These are phyloP conservation scores for Fusarium humuli DNA, from an alignment of 2,329 filamentous ascomycete genomes.

Conservation along the genomic window DNA sequence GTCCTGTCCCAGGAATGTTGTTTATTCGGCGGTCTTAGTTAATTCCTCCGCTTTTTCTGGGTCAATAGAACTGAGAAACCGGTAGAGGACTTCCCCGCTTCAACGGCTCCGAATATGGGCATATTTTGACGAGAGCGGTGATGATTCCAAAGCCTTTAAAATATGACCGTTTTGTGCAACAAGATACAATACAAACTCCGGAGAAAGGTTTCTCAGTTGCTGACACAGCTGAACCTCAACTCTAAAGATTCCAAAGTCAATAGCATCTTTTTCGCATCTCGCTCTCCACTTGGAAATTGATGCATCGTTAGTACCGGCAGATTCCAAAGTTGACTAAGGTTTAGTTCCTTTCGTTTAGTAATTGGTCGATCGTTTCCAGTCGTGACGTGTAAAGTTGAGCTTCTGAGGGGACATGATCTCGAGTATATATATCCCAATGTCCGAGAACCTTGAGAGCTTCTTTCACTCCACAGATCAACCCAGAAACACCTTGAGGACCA, in stretches of 20 bases:
- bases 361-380: not conserved
- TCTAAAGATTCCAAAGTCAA: not conserved
- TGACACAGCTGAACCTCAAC: not conserved
- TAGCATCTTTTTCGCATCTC: not conserved
- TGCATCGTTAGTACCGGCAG: not conserved
- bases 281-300: conserved; percentile 16
- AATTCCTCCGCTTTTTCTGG: conserved; percentile 24
- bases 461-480: conserved; percentile 26
- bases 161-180: not conserved
- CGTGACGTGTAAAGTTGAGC: conserved; percentile 7
- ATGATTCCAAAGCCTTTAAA: conserved; percentile 2
- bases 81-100: conserved; percentile 9
- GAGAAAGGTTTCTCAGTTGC: not conserved
- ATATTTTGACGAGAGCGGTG: not conserved
- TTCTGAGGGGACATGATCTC: not conserved
- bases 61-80: conserved; percentile 2
- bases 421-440: conserved; percentile 36
- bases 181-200: not conserved
- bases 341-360: not conserved
- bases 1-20: not conserved
- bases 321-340: conserved; percentile 25
- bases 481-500: conserved; percentile 31
- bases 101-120: conserved; percentile 10
- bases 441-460: conserved; percentile 42
- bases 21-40: conserved; percentile 21